Evolutionary conservation across 2,329 filamentous ascomycete genomes (phyloP).

Genomic region (Aspergillus candidus): DNA sequence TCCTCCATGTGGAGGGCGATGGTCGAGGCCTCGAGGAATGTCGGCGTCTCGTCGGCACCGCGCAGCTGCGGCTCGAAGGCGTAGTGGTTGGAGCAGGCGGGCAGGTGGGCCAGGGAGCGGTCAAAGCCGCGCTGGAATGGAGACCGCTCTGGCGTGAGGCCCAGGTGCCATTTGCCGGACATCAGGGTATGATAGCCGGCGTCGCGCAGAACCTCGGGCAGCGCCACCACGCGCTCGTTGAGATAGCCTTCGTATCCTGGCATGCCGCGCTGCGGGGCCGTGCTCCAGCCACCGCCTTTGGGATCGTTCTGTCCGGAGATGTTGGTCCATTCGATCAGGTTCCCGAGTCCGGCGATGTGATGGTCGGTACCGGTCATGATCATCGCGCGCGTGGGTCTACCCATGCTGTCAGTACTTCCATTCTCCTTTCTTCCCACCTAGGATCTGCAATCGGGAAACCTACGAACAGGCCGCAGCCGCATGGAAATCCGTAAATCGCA

Average conservation of each 20-base stretch:
- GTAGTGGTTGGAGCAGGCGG: conserved; percentile 56
- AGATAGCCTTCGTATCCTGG: conserved; percentile 61
- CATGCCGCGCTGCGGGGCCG: conserved; percentile 51
- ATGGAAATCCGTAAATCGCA: conserved; percentile 61
- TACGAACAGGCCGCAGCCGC: conserved; percentile 57
- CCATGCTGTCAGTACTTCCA: too few species aligned
- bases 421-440: neutral
- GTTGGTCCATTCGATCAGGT: conserved; percentile 55
- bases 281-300: conserved; percentile 46
- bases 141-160: conserved; percentile 51
- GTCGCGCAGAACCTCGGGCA: conserved; percentile 55
- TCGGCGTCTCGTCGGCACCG: conserved; percentile 37
- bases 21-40: conserved; percentile 37
- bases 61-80: conserved; percentile 46
- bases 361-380: conserved; percentile 61
- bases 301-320: conserved; percentile 49
- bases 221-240: conserved; percentile 53
- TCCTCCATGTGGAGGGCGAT: conserved; percentile 44
- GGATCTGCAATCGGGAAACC: conserved; percentile 6
- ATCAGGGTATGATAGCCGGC: conserved; percentile 56
- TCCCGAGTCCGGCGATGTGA: conserved; percentile 50
- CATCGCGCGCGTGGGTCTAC: conserved; percentile 56
- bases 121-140: conserved; percentile 56
- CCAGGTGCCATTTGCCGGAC: conserved; percentile 60
- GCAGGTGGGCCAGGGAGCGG: conserved; percentile 54